These are phyloP conservation scores for Porphyrellus cyaneotinctus DNA, from an alignment of 768 basidiomycete genomes.

Conservation along the genomic window DNA sequence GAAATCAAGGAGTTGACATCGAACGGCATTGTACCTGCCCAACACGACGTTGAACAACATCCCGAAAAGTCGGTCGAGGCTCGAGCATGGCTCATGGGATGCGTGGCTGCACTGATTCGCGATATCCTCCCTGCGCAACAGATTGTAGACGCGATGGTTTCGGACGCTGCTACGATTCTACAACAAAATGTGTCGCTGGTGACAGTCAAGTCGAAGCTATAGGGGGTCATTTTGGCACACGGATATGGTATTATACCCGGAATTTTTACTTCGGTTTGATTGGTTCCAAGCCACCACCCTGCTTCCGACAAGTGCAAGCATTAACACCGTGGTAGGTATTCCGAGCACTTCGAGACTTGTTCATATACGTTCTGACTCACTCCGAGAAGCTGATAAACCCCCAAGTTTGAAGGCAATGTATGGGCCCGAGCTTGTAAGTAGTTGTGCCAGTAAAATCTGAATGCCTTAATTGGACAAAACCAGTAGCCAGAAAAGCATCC, in stretches of 20 bases:
- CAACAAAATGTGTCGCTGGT: conserved; percentile 38
- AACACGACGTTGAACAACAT: conserved; percentile 69
- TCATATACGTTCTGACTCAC: no score
- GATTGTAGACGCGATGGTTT: conserved; percentile 80
- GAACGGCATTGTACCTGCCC: conserved; percentile 74
- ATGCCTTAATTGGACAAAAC: no score
- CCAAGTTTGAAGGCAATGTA: no score
- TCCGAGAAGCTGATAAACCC: no score
- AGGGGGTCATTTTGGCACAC: background rate
- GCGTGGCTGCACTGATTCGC: conserved; percentile 67
- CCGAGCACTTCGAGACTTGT: no score
- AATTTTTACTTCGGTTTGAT: no score
- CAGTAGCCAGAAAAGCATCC: no score
- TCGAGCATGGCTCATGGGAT: conserved; percentile 79
- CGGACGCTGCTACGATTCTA: conserved; percentile 49
- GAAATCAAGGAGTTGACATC: conserved; percentile 83
- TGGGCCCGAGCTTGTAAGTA: no score
- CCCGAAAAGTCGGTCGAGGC: conserved; percentile 72
- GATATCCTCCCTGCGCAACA: conserved; percentile 79
- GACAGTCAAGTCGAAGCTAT: conserved; percentile 49
- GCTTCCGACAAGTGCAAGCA: no score
- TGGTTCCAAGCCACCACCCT: no score
- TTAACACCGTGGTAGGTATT: no score
- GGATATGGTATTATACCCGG: background rate
- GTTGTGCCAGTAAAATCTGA: no score